These are phyloP conservation scores for Populus hybrid DNA, from an alignment of 441 rosid genomes.

Conservation along the genomic window DNA sequence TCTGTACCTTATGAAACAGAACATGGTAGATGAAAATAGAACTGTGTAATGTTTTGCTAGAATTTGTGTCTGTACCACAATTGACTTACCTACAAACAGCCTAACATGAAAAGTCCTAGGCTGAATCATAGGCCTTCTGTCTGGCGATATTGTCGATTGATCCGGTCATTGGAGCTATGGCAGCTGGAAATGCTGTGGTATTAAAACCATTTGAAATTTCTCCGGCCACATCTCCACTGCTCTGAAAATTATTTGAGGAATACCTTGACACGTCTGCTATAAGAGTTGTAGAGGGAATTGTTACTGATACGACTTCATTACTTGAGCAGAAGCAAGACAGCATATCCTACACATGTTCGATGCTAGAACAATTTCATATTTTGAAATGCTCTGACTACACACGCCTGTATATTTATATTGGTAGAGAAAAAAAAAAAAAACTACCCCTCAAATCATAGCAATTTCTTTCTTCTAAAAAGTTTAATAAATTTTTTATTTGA, in stretches of 20 bases:
- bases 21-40: no score
- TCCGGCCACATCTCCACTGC: slow-evolving; percentile 54
- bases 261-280: slow-evolving; percentile 48
- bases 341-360: slow-evolving; percentile 55
- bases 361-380: background rate
- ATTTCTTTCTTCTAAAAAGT: no score
- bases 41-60: no score
- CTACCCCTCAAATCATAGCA: no score
- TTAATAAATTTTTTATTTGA: no score
- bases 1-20: no score
- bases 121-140: background rate
- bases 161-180: slow-evolving; percentile 69
- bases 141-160: slow-evolving; percentile 53
- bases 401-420: background rate
- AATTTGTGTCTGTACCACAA: no score
- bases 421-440: background rate
- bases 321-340: slow-evolving; percentile 65
- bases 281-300: slow-evolving; percentile 56
- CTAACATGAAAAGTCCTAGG: no score
- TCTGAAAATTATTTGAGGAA: slow-evolving; percentile 37
- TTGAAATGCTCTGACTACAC: background rate
- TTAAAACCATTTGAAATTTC: slow-evolving; percentile 67
- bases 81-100: no score
- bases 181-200: slow-evolving; percentile 66
- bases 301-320: slow-evolving; percentile 53